A percentile compares a stretch with the other conserved stretches of the same genome.
These are phyloP conservation scores for Rostrohypoxylon terebratum DNA, from an alignment of 495 filamentous ascomycete genomes.

Conservation along the genomic window DNA sequence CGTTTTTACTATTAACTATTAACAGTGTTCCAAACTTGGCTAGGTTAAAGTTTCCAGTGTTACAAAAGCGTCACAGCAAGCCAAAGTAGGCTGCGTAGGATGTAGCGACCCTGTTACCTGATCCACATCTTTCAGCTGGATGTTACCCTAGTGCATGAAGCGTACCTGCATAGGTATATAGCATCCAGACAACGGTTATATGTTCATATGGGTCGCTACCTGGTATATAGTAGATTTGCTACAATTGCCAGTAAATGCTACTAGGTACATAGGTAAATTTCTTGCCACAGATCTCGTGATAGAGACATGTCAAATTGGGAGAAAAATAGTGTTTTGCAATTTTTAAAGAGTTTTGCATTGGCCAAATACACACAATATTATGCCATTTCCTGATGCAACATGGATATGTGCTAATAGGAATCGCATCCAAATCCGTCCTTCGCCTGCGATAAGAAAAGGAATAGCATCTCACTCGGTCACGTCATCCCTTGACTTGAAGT, in stretches of 20 bases:
- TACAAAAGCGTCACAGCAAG: conserved; percentile 13
- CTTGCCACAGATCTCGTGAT: background rate
- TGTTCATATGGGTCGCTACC: background rate
- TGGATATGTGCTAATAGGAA: conserved; percentile 1
- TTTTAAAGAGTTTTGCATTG: conserved; percentile 4
- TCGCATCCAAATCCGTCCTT: conserved; percentile 6
- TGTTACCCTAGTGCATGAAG: conserved; percentile 8
- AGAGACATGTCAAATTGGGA: background rate
- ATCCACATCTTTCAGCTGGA: background rate
- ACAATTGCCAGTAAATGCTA: too few species aligned
- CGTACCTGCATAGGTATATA: conserved; percentile 6
- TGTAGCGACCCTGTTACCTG: conserved; percentile 5
- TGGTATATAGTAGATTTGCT: too few species aligned
- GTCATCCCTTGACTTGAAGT: conserved; percentile 15
- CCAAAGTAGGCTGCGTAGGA: background rate
- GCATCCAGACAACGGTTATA: background rate
- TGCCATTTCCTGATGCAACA: conserved; percentile 8
- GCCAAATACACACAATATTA: conserved; percentile 5
- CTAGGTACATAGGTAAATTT: background rate
- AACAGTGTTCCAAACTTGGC: background rate
- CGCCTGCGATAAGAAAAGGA: conserved; percentile 5
- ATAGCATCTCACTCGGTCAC: conserved; percentile 14
- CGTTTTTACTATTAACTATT: too few species aligned
- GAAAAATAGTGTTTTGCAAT: conserved; percentile 4
- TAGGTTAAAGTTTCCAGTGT: background rate